Evolutionary conservation across 495 filamentous ascomycete species (phyloP), one percentile per base, ranked within the genome.

Genomic region (Talaromyces liani): DNA sequence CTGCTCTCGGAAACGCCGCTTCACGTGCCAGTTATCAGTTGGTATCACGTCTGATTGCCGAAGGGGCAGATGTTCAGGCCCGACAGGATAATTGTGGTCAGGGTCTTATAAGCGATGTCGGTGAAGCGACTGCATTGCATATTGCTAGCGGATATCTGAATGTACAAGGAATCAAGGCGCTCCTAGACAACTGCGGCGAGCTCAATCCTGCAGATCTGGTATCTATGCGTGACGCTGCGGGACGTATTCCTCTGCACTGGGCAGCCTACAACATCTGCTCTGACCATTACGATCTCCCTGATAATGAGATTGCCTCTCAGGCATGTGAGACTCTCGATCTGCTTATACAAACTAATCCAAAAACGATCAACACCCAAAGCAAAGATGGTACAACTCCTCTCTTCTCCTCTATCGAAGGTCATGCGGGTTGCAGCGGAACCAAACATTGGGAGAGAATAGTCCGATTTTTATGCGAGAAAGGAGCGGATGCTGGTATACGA

Each of bases 161-260:
- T 60, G 62, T 53, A 39, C 27, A 27, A 5, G 27, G 27, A 27
- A 27, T 27, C 27, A 27, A 61, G 58, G 62, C 59, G 47, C 51
- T 67, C 25, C 63, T 67, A 10, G 65, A 58, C 31, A 33, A 58
- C 18, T 34, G 55, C 31, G 55, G 55, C 27, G 55, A 58, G 25
- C 22, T 31, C 4, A 58, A 31, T 31, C 27, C n/a, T 58, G 27
- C 27, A 27, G 27, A 27, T 27, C 34, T 58, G 55, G 55, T 58
- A 61, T 62, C 58, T 12, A 61, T 33, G 4, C 61, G 58, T 31
- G 64, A 68, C 49, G 60, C 64, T 51, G 53, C 39, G 9, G 67
- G 67, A 12, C 64, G 64, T 6, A 62, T 68, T 4, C 67, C 64
- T 3, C 59, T 68, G 27, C 67, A 68, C 41, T 68, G 63, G 63